Percentiles rank a stretch among this genome's conserved stretches.
Conservation (phyloP, 202 grass and related monocot species). For the Miscanthus sacchariflorus region DNA sequence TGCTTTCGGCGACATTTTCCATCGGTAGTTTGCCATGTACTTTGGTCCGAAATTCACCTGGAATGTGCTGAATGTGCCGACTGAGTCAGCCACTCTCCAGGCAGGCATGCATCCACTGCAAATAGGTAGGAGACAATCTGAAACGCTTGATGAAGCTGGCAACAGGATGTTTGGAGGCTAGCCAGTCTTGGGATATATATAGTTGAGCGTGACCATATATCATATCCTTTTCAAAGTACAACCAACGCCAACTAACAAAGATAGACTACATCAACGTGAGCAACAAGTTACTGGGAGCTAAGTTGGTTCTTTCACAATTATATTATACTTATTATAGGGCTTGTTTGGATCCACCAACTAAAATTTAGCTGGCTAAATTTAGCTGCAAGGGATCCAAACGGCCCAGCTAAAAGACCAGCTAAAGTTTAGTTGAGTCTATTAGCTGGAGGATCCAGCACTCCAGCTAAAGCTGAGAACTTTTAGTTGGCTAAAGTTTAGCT, state of each 20-base stretch:
- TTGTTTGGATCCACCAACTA: too few relatives aligned
- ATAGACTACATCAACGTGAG: slow-evolving; percentile 18
- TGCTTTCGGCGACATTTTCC: neutral
- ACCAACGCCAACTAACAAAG: neutral
- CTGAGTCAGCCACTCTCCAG: neutral
- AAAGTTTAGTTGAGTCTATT: too few relatives aligned
- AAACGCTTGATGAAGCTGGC: neutral
- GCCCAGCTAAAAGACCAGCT: too few relatives aligned
- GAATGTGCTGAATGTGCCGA: neutral
- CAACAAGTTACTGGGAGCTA: neutral
- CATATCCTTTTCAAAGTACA: neutral
- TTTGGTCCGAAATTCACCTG: neutral
- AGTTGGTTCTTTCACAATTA: neutral
- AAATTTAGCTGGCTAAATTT: too few relatives aligned
- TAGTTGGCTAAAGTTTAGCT: too few relatives aligned
- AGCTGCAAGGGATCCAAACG: too few relatives aligned
- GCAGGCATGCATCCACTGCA: neutral
- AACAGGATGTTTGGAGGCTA: neutral
- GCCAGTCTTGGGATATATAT: neutral
- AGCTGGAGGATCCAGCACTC: too few relatives aligned
- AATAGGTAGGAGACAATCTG: neutral
- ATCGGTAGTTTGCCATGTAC: neutral
- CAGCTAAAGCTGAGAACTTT: too few relatives aligned
- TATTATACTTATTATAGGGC: too few relatives aligned
- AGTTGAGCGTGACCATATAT: neutral